These are phyloP conservation scores for Chaetoceros tenuissimus DNA, from an alignment of 108 stramenopile species.

Conservation along the genomic window DNA sequence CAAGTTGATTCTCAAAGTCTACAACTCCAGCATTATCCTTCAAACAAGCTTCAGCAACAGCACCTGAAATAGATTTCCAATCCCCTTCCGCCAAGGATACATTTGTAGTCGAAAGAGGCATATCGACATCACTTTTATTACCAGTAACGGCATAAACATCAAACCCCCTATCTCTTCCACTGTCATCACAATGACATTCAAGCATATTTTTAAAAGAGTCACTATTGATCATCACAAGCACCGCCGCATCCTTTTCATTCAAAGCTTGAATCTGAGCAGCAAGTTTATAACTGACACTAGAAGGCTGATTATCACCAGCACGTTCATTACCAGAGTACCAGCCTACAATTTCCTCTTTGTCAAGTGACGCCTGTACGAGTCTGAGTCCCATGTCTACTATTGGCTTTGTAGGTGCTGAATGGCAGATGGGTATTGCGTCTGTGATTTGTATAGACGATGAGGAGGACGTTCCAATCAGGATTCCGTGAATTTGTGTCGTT, in stretches of 20 bases:
- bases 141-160: slow-evolving; percentile 3
- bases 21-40: slow-evolving; percentile 5
- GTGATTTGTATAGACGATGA: slow-evolving; percentile 2
- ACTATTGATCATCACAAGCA: slow-evolving; percentile 20
- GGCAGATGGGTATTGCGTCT: slow-evolving; percentile 30
- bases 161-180: background rate
- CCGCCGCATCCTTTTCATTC: slow-evolving; percentile 2
- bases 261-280: background rate
- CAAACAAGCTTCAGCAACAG: background rate
- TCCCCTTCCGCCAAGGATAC: slow-evolving; percentile 1
- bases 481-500: slow-evolving; percentile 22
- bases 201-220: background rate
- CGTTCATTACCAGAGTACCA: slow-evolving; percentile 32
- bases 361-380: slow-evolving; percentile 18
- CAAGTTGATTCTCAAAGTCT: slow-evolving; percentile 21
- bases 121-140: slow-evolving; percentile 8
- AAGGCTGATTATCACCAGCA: background rate
- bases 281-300: background rate
- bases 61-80: background rate
- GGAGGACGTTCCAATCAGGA: slow-evolving; percentile 14
- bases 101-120: slow-evolving; percentile 8
- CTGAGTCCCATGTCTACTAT: slow-evolving; percentile 32
- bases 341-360: slow-evolving; percentile 18
- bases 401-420: slow-evolving; percentile 29
- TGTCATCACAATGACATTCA: slow-evolving; percentile 5